Base-by-base conservation (phyloP, 2,329 filamentous ascomycete genomes). In the Chaetomium sp. region DNA sequence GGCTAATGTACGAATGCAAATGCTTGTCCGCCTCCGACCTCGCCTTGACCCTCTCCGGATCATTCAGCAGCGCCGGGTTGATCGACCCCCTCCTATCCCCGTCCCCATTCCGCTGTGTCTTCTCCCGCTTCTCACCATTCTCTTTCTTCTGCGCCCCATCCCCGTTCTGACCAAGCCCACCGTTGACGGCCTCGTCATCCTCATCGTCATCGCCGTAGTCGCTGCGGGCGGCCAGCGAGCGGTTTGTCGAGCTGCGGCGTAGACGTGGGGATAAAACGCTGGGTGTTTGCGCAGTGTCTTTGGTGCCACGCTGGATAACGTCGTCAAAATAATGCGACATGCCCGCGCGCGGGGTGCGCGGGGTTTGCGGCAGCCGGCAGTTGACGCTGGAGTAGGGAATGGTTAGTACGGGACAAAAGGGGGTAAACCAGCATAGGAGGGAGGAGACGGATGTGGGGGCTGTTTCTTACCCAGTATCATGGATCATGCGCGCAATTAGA, bases 281-380 rank as follows among this genome's bases (percentile, higher is more conserved):
- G 56, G 67, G 63, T 33, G 60, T 70, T n/a, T 74, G 73, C 50
- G 72, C 70, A 33, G 64, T 63, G 27, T 76, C 65, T 12, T 45
- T 11, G 8, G 41, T 8, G 42, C 41, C 33, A 40, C 85, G 81
- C 52, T 79, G 79, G 70, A 95, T 87, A 57, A 91, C 83, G 67
- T 97, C 92, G 66, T 97, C 92, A 68, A 97, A 97, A 77, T 97
- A 97, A 70, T 96, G 91, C 6, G 87, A 81, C 72, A 95, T 92
- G 42, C 86, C 90, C 1, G 84, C 82, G 2, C 86, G 84, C 1
- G 92, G 91, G 3, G 91, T 95, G 49, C 91, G 88, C 11, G 94
- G 94, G 0, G 94, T 97, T 67, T 96, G 90, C 1, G 92, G 91
- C 11, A 96, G 84, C 66, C 91, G 89, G 70, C 91, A 96, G 69